These are phyloP conservation scores for Senna siamea DNA, from an alignment of 306 rosid species.

Conservation along the genomic window DNA sequence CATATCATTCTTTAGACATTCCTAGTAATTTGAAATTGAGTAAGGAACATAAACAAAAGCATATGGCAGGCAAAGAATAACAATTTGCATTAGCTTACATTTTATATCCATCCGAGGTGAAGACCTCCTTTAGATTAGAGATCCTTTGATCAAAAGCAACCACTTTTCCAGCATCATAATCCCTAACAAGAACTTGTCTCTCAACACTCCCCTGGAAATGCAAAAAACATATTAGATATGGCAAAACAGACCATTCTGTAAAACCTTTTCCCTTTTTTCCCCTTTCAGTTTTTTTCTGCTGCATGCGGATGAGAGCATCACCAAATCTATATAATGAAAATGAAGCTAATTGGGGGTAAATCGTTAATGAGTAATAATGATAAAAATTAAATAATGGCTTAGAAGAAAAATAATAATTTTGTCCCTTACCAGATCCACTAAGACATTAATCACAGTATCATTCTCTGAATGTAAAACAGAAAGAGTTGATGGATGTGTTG, in stretches of 20 bases:
- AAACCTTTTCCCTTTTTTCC: background rate
- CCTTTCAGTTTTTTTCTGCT: background rate
- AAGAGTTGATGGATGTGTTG: conserved; percentile 73
- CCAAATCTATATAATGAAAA: background rate
- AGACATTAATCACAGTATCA: conserved; percentile 75
- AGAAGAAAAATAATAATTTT: conserved; percentile 23
- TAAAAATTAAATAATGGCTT: background rate
- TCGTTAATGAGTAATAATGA: background rate
- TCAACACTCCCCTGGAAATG: conserved; percentile 73
- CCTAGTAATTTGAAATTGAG: conserved; percentile 4
- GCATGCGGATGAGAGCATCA: background rate
- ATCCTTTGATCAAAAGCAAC: conserved; percentile 79
- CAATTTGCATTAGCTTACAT: conserved; percentile 58
- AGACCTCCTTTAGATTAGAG: conserved; percentile 79
- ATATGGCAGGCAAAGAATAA: background rate
- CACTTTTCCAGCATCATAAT: conserved; percentile 73
- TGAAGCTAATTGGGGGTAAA: background rate
- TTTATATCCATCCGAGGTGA: conserved; percentile 63
- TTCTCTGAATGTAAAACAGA: conserved; percentile 72
- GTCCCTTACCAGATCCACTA: conserved; percentile 74
- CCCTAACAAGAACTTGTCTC: conserved; percentile 82
- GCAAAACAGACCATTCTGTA: background rate
- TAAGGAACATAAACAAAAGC: background rate
- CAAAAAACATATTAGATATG: conserved; percentile 29
- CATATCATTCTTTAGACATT: conserved; percentile 16